Conservation (phyloP, 192 early-diverging fungal species). For the Gigaspora rosea region DNA sequence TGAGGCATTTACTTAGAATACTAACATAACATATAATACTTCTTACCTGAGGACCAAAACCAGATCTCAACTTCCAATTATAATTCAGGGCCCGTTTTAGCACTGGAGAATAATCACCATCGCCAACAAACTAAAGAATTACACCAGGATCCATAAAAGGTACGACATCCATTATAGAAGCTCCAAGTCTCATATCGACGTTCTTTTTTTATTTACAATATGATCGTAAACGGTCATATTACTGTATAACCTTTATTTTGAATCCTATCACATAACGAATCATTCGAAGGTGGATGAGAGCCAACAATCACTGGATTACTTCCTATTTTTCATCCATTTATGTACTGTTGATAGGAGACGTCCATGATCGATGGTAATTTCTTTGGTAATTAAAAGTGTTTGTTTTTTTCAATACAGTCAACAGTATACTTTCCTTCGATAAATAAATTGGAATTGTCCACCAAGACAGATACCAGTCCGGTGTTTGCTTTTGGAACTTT, state of each 20-base stretch:
- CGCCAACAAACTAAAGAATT: constrained; percentile 1
- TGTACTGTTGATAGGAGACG: constrained; percentile 18
- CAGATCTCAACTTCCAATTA: constrained; percentile 18
- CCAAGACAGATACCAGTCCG: constrained; percentile 22
- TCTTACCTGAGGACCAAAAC: constrained; percentile 27
- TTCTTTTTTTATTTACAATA: constrained; percentile 23
- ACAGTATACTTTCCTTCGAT: constrained; percentile 25
- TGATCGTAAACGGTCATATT: constrained; percentile 1
- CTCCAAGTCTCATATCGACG: neutral
- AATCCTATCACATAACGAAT: constrained; percentile 11
- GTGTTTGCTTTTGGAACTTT: constrained; percentile 7
- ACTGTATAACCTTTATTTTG: neutral
- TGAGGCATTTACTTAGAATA: constrained; percentile 15
- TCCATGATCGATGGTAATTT: constrained; percentile 19
- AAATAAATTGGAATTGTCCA: constrained; percentile 20
- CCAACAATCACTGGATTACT: constrained; percentile 28
- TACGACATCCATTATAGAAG: neutral
- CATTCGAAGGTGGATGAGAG: constrained; percentile 20
- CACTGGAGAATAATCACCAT: constrained; percentile 1
- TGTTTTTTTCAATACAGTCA: constrained; percentile 15
- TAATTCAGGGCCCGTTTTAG: neutral
- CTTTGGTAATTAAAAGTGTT: constrained; percentile 18
- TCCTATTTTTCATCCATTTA: constrained; percentile 13
- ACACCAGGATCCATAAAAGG: neutral
- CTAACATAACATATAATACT: constrained; percentile 7